phyloP scores from a whole-genome alignment of 805 yeast species.

The Ogataea paradorogensis region DNA sequence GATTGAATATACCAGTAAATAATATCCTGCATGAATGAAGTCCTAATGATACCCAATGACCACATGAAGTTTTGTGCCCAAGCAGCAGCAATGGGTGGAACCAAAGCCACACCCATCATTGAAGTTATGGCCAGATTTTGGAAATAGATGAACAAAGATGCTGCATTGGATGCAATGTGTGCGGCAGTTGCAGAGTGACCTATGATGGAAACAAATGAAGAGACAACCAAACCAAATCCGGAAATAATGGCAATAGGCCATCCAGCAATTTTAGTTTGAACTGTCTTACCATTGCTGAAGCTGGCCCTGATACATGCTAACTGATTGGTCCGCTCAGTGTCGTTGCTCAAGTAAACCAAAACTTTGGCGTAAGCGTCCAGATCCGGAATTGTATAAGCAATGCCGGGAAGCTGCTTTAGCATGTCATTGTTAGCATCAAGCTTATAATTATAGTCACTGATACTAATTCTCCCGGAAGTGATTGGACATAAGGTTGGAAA shows the following conservation, averaged over 20 bases:
- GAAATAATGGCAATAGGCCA: constrained; percentile 96
- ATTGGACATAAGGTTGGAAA: constrained; percentile 73
- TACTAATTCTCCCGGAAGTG: constrained; percentile 80
- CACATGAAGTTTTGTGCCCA: constrained; percentile 97
- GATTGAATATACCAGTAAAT: constrained; percentile 94
- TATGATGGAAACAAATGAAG: constrained; percentile 80
- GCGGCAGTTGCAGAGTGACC: constrained; percentile 94
- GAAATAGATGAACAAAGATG: constrained; percentile 89
- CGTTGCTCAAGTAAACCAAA: constrained; percentile 50
- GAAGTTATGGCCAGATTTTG: constrained; percentile 89
- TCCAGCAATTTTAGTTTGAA: constrained; percentile 84
- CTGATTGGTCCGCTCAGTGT: constrained; percentile 40
- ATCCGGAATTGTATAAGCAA: constrained; percentile 91
- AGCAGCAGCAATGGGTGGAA: constrained; percentile 96
- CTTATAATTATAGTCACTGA: constrained; percentile 39
- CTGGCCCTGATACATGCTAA: constrained; percentile 93
- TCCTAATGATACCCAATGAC: constrained; percentile 88
- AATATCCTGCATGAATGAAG: constrained; percentile 73
- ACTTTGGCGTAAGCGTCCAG: constrained; percentile 89
- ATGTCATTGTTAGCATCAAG: constrained; percentile 39
- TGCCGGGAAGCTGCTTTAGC: constrained; percentile 61
- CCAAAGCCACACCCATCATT: constrained; percentile 90
- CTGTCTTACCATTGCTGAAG: constrained; percentile 86
- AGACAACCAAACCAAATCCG: constrained; percentile 81
- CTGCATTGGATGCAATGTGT: constrained; percentile 94